These are phyloP conservation scores for Pseudocercospora pini-densiflorae DNA, from an alignment of 2,329 filamentous ascomycete species.

Conservation along the genomic window DNA sequence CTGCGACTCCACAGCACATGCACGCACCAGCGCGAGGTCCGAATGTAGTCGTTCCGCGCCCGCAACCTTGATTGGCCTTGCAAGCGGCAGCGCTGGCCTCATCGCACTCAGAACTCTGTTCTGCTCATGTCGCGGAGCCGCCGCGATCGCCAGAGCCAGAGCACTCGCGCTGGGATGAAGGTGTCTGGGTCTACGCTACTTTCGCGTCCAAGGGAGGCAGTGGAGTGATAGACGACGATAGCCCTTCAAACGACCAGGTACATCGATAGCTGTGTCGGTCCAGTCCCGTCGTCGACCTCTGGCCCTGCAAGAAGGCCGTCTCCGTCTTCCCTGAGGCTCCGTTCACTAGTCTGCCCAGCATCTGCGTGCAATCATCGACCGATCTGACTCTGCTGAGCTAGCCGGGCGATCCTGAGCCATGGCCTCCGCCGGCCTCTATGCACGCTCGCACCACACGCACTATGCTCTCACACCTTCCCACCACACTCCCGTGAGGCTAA, in stretches of 20 bases:
- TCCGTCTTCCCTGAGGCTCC: neutral
- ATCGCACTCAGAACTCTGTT: neutral
- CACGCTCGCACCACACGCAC: slow-evolving; percentile 2
- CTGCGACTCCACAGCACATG: neutral
- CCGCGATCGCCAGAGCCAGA: neutral
- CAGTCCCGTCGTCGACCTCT: too few species aligned
- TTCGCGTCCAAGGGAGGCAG: too few species aligned
- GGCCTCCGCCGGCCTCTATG: neutral
- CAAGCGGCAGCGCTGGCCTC: neutral
- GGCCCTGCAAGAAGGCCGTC: neutral
- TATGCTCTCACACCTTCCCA: neutral
- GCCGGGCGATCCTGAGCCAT: neutral
- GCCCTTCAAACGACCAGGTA: too few species aligned
- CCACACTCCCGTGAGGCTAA: slow-evolving; percentile 5
- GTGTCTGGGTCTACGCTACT: too few species aligned
- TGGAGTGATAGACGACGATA: too few species aligned
- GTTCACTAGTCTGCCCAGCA: neutral
- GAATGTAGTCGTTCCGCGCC: neutral
- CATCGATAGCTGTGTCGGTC: too few species aligned
- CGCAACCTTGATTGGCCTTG: slow-evolving; percentile 1
- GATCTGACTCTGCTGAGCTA: neutral
- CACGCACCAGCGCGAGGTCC: neutral
- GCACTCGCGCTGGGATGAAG: too few species aligned
- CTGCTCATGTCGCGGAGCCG: slow-evolving; percentile 2
- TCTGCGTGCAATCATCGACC: neutral